Percentiles rank a stretch among this genome's conserved stretches.
These are phyloP conservation scores for Knufia petricola DNA, from an alignment of 2,329 filamentous ascomycete species.

Conservation along the genomic window DNA sequence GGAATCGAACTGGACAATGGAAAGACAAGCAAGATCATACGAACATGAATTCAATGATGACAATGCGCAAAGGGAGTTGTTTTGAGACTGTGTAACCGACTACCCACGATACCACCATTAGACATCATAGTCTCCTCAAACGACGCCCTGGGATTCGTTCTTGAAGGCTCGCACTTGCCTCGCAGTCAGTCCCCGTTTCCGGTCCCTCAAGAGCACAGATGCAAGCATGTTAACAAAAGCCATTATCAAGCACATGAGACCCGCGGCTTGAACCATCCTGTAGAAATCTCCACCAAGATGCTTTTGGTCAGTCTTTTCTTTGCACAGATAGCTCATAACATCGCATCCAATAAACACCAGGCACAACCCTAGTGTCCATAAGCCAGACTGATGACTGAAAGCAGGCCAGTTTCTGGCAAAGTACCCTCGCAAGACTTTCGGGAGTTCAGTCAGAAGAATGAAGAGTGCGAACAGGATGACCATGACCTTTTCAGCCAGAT, in stretches of 20 bases:
- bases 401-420: slow-evolving; percentile 4
- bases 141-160: background rate
- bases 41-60: no score
- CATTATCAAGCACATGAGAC: slow-evolving; percentile 6
- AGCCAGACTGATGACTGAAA: slow-evolving; percentile 1
- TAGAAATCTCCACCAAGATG: slow-evolving; percentile 6
- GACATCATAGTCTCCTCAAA: no score
- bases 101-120: no score
- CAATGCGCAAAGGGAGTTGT: no score
- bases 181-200: background rate
- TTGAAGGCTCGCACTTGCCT: slow-evolving; percentile 5
- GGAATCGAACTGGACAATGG: no score
- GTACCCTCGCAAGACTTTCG: background rate
- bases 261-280: slow-evolving; percentile 5
- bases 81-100: no score
- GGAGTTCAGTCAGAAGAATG: slow-evolving; percentile 4
- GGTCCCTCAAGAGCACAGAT: background rate
- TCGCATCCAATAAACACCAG: slow-evolving; percentile 4
- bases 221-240: background rate
- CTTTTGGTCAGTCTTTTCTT: slow-evolving; percentile 2
- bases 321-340: slow-evolving; percentile 7
- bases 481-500: slow-evolving; percentile 6
- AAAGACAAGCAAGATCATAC: no score
- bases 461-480: slow-evolving; percentile 2
- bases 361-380: background rate